Percentiles rank a stretch among this genome's conserved stretches.
phyloP scores from a whole-genome alignment of 371 early-diverging fungal species.

The Circinella minor region DNA sequence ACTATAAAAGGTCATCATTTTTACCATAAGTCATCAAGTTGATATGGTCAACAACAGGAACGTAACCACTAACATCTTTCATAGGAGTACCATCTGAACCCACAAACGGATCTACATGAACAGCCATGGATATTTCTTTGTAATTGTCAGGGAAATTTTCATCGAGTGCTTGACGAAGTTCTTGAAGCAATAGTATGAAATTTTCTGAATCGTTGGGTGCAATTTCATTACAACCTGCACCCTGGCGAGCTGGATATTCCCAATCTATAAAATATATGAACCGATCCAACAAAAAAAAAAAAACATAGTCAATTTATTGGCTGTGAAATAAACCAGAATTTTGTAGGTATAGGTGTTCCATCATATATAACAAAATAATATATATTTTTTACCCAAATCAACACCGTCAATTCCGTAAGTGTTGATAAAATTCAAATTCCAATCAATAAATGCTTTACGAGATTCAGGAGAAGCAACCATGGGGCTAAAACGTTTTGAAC shows the following conservation, averaged over 20 bases:
- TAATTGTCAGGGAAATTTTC: conserved; percentile 52
- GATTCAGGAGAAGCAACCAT: conserved; percentile 48
- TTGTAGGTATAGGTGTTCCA: too few species aligned
- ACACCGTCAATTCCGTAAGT: conserved; percentile 58
- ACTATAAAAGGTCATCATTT: background rate
- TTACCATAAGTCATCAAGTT: conserved; percentile 67
- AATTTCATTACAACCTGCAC: conserved; percentile 68
- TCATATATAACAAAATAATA: too few species aligned
- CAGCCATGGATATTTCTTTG: conserved; percentile 76
- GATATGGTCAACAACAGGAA: conserved; percentile 68
- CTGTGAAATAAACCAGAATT: too few species aligned
- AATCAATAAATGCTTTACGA: conserved; percentile 62
- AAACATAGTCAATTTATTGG: too few species aligned
- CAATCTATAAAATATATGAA: conserved; percentile 48
- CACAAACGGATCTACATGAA: conserved; percentile 68
- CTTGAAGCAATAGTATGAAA: conserved; percentile 57
- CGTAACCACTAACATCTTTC: conserved; percentile 62
- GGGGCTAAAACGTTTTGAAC: conserved; percentile 66
- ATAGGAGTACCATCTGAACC: conserved; percentile 50
- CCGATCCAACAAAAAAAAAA: too few species aligned
- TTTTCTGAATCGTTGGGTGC: conserved; percentile 57
- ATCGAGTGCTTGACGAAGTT: conserved; percentile 67
- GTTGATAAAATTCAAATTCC: conserved; percentile 54
- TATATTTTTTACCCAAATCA: conserved; percentile 45
- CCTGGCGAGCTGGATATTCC: conserved; percentile 83